phyloP scores from a whole-genome alignment of 169 alveolate species.

The Plasmodium vivax region DNA sequence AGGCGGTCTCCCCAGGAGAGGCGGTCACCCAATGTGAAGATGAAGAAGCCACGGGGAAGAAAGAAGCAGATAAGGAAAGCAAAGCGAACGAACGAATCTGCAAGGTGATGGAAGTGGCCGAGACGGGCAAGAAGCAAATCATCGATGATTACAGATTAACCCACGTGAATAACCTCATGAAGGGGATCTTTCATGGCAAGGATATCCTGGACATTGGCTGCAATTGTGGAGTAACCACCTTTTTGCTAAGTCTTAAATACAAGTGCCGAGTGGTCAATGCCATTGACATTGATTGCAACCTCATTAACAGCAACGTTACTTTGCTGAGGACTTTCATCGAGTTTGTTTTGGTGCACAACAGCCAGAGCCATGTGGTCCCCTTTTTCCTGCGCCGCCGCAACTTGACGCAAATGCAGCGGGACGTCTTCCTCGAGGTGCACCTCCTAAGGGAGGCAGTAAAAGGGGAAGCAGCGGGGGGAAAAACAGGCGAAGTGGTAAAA shows the following conservation, averaged over 20 bases:
- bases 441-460: not conserved
- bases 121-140: not conserved
- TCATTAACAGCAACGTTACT: constrained; percentile 29
- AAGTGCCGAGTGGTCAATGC: constrained; percentile 48
- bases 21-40: not conserved
- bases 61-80: not conserved
- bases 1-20: not conserved
- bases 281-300: constrained; percentile 38
- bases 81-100: not conserved
- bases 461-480: not conserved
- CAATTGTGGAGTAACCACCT: constrained; percentile 37
- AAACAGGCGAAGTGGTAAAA: not conserved
- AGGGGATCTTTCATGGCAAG: constrained; percentile 34
- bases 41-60: not conserved
- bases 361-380: constrained; percentile 30
- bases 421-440: constrained; percentile 12
- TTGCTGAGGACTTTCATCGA: constrained; percentile 35
- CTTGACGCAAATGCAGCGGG: not conserved
- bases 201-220: constrained; percentile 60
- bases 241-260: constrained; percentile 43
- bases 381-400: constrained; percentile 13
- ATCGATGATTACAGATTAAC: constrained; percentile 48
- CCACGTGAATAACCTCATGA: constrained; percentile 4
- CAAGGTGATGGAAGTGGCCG: not conserved
- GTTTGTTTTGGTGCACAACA: constrained; percentile 27